These are phyloP conservation scores for Pestalotiopsis sp. DNA, from an alignment of 2,329 filamentous ascomycete species.

Conservation along the genomic window DNA sequence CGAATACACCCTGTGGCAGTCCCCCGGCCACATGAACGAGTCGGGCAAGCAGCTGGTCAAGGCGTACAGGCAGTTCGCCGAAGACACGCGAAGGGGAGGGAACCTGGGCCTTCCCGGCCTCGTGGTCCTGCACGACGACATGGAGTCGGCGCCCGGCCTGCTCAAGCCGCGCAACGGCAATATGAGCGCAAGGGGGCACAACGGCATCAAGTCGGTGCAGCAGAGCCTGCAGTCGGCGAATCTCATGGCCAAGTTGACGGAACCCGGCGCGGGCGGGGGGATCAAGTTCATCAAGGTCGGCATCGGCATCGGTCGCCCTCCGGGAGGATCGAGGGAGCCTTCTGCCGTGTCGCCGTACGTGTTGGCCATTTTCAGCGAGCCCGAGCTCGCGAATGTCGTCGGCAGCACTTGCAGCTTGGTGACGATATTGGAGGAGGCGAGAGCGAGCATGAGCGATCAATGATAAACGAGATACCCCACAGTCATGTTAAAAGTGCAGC, in stretches of 20 bases:
- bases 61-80: constrained; percentile 11
- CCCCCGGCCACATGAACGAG: constrained; percentile 12
- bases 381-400: not conserved
- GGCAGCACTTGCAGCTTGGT: not conserved
- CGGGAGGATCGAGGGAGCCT: constrained; percentile 2
- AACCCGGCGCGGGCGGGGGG: not conserved
- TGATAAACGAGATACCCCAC: not conserved
- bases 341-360: constrained; percentile 13
- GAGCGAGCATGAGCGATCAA: not conserved
- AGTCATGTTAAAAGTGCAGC: not conserved
- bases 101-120: constrained; percentile 5
- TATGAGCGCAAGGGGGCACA: constrained; percentile 15
- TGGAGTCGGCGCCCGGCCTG: constrained; percentile 12
- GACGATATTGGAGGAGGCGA: constrained; percentile 5
- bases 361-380: constrained; percentile 1
- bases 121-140: constrained; percentile 16
- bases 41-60: constrained; percentile 9
- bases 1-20: constrained; percentile 13
- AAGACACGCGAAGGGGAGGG: not conserved
- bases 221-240: constrained; percentile 13
- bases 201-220: constrained; percentile 16
- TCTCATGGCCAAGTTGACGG: not conserved
- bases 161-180: constrained; percentile 8
- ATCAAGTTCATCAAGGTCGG: constrained; percentile 12
- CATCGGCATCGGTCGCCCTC: constrained; percentile 13